Evolutionary conservation across 257 asterid genomes (phyloP), one percentile per base, ranked within the genome.

Genomic region (Forsythia suspensa): DNA sequence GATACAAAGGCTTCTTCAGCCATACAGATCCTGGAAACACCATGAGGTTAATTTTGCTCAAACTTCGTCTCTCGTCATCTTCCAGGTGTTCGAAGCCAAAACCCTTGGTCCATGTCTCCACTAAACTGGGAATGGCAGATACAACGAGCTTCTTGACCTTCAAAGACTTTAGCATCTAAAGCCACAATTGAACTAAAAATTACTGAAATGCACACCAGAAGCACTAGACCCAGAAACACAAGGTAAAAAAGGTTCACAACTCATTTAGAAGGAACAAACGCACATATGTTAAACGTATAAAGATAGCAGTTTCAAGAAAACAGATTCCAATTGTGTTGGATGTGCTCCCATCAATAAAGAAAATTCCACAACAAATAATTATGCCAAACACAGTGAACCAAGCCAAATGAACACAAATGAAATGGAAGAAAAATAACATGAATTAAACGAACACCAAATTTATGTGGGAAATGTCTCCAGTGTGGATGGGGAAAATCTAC

Each of bases 71-170:
- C 83, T 95, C 99, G 8, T 85, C 79, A 72, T 91, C 97, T 82
- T 87, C 92, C 88, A 96, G 81, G 70, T 80, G 92, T 77, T 84
- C 77, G 84, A 96, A 96, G 73, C 97, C 99, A 76, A 96, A 96
- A 61, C 98, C 97, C 7, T 78, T 82, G 1, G 96, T 92, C 99
- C 99, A 96, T 75, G 99, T 96, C 81, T 91, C 97, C 59, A 96
- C 92, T 72, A 92, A 79, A 67, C 84, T 84, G 66, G 99, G 97
- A 72, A 96, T 86, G 44, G 99, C 98, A 72, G 98, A 96, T 84
- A 96, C 79, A 29, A 94, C 92, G 2, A 96, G 95, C 89, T 78
- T 90, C 88, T 90, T 89, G 24, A 96, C 94, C 88, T 94, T 91
- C 86, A 94, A 81, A 51, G 92, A 82, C 80, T 81, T 90, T 51